Evolutionary conservation across 78 protist genomes (phyloP).

Genomic region (Tieghemostelium lacteum): DNA sequence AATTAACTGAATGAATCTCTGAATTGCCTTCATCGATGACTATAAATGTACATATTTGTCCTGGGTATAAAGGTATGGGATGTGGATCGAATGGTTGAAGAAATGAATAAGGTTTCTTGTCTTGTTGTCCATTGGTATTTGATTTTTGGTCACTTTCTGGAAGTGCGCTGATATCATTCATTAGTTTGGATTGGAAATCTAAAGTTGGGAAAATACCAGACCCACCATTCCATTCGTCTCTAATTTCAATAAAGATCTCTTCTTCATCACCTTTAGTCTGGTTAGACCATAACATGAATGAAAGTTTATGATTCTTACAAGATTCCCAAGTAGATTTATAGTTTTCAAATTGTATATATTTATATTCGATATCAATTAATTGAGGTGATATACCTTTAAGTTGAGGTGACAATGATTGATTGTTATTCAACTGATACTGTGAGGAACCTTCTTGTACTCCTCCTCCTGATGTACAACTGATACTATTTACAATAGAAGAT

Average conservation of each 20-base stretch:
- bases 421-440: slow-evolving; percentile 18
- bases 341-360: slow-evolving; percentile 2
- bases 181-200: slow-evolving; percentile 31
- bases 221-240: slow-evolving; percentile 59
- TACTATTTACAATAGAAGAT: background rate
- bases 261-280: slow-evolving; percentile 27
- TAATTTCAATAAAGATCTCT: slow-evolving; percentile 50
- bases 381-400: slow-evolving; percentile 70
- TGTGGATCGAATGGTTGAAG: slow-evolving; percentile 73
- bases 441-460: too few species aligned
- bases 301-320: slow-evolving; percentile 40
- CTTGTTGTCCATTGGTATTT: background rate
- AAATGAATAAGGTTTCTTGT: slow-evolving; percentile 5
- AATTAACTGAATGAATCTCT: slow-evolving; percentile 31
- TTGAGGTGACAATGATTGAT: slow-evolving; percentile 70
- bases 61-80: slow-evolving; percentile 50
- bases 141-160: background rate
- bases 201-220: slow-evolving; percentile 61
- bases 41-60: slow-evolving; percentile 58
- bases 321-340: slow-evolving; percentile 17
- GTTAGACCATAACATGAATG: slow-evolving; percentile 51
- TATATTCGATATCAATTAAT: slow-evolving; percentile 58
- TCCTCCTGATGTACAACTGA: too few species aligned
- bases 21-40: slow-evolving; percentile 54
- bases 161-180: background rate